Base-by-base conservation (phyloP, 805 yeast genomes). In the Saturnispora serradocipensis region DNA sequence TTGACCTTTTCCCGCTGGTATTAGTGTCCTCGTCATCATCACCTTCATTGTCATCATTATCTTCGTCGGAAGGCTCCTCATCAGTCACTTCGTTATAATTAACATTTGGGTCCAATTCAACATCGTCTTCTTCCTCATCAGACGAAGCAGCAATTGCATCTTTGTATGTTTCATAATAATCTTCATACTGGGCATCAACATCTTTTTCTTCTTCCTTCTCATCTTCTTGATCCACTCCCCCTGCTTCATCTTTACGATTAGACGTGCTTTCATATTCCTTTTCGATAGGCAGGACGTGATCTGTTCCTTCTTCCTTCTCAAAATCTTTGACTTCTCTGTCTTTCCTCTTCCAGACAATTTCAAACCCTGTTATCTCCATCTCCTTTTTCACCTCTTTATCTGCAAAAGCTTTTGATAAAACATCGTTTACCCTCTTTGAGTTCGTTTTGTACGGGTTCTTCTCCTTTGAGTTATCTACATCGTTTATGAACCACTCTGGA, bases 21-120 rank as follows among this genome's bases (percentile, higher is more conserved):
- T 57, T 54, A 4, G 25, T 24, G 3, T 55, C 57, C 3, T 35
- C 50, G 10, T 51, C 52, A 15, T n/a, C 32, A 16, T 43, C 30
- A 24, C 25, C 43, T 10, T 38, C 50, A 3, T 45, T 48, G 8
- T 30, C 49, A 10, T 30, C 48, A 15, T 53, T 25, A 8, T 25
- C 54, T 28, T 49, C 51, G 13, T 64, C 76, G 42, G 78, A 71
- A 25, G 79, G 76, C 54, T 82, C 87, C 55, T 79, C 82, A 61
- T 84, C 90, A 0, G 89, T 82, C 5, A 81, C 73, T 59, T 78
- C 78, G 59, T 78, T 79, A 59, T 83, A 78, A 58, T 80, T 67
- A 5, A 74, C 63, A 10, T 62, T 59, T 7, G 72, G 70, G 53
- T 73, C 67, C 5, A 64, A 53, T 8, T 45, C 59, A 11, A 52